Evolutionary conservation across 176 grass and related monocot genomes (phyloP), one percentile per base, ranked within the genome.

Genomic region (Bolboschoenus planiculmis): DNA sequence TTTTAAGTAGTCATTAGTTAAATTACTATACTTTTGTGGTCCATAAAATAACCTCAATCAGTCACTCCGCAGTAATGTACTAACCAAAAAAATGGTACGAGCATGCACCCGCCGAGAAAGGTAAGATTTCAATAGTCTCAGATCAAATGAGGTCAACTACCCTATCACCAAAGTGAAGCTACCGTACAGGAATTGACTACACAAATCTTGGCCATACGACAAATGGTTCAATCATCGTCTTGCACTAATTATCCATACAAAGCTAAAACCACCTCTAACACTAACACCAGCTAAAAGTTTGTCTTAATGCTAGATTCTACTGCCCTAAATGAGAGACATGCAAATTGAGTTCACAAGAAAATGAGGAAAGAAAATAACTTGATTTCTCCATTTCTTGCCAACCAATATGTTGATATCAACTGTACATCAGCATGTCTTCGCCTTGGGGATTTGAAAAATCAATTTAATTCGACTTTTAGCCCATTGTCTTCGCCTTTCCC

Each of bases 401-500:
- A 58, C 2, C 78, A 80, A 54, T 60, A 44, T 62, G 57, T 39
- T 31, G 79, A 82, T 46, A 82, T 46, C 56, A 82, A 62, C 79
- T 62, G 56, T 46, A 60, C 79, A 63, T 42, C 51, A 82, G 79
- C 79, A 82, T 64, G 56, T 42, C 31, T 76, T 76, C 7, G 2
- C 48, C 79, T 64, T 39, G 20, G 26, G 39, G 59, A 82, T 62
- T 44, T 44, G 57, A 16, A 15, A 58, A 26, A 40, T 62, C 79
- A 82, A 82, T 29, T 65, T 62, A 63, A 82, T 44, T 82, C 58
- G 46, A 82, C 79, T 82, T 46, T 65, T 40, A 82, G 56, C 57
- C 57, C 79, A 82, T 4, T 62, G 27, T 82, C 35, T 31, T 82
- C 36, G 42, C 42, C 79, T 63, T 82, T 82, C 20, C 37, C 58